phyloP scores from a whole-genome alignment of 306 rosid species.

The Benincasa hispida region DNA sequence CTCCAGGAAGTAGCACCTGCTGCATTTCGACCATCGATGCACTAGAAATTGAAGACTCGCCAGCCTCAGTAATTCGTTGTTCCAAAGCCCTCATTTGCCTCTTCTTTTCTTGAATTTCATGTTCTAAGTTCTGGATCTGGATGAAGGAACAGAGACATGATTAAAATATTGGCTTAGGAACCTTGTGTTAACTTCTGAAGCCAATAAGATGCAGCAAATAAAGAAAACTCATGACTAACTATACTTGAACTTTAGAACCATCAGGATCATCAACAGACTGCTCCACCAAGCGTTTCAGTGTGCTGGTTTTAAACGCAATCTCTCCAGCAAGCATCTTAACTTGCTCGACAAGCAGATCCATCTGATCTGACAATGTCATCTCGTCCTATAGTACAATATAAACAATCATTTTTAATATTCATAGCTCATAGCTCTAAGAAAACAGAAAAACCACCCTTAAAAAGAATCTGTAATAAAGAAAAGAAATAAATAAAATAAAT shows the following conservation, averaged over 20 bases:
- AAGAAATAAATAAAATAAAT: too few relatives aligned
- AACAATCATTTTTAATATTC: slow-evolving; percentile 9
- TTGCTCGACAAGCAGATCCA: slow-evolving; percentile 95
- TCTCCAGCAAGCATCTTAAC: slow-evolving; percentile 99
- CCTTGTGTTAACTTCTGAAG: background rate
- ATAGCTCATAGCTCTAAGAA: background rate
- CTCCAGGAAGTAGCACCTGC: slow-evolving; percentile 48
- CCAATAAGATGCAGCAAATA: background rate
- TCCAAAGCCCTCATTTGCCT: slow-evolving; percentile 81
- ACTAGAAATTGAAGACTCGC: slow-evolving; percentile 62
- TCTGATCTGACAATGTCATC: slow-evolving; percentile 84
- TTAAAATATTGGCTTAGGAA: background rate
- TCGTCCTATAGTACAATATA: slow-evolving; percentile 45
- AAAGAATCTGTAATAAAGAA: background rate
- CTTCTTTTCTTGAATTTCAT: slow-evolving; percentile 82
- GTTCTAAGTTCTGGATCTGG: slow-evolving; percentile 80
- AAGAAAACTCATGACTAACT: background rate
- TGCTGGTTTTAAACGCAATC: slow-evolving; percentile 89
- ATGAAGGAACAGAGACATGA: background rate
- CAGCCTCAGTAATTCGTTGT: slow-evolving; percentile 67
- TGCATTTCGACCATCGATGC: slow-evolving; percentile 91
- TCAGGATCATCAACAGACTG: slow-evolving; percentile 79
- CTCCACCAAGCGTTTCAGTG: slow-evolving; percentile 90
- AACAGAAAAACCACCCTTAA: background rate
- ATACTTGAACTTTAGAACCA: slow-evolving; percentile 68